Evolutionary conservation across 2,329 filamentous ascomycete species (phyloP).

Genomic region (Stemphylium lycopersici): DNA sequence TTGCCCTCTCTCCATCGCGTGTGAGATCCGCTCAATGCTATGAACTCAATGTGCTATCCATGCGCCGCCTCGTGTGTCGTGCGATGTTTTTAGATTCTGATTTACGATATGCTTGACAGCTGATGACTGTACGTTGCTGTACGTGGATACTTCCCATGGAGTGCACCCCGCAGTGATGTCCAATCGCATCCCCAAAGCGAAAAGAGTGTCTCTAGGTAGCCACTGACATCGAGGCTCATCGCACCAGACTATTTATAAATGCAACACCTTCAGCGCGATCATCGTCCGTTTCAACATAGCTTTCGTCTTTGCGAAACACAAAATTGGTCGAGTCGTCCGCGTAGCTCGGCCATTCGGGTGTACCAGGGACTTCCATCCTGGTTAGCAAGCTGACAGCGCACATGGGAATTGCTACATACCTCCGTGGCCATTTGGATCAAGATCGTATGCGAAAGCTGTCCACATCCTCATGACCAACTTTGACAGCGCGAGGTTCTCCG

Average conservation of each 20-base stretch:
- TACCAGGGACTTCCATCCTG: conserved; percentile 13
- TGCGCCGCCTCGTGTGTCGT: too few relatives aligned
- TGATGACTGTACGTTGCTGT: too few relatives aligned
- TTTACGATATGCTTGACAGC: too few relatives aligned
- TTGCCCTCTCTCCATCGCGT: too few relatives aligned
- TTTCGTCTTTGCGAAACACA: conserved; percentile 35
- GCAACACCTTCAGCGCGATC: conserved; percentile 29
- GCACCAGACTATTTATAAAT: conserved; percentile 33
- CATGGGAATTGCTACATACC: conserved; percentile 7
- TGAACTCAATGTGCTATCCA: too few relatives aligned
- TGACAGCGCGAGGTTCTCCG: conserved; percentile 29
- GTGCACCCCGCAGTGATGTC: too few relatives aligned
- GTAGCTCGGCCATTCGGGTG: conserved; percentile 30
- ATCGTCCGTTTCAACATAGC: conserved; percentile 34
- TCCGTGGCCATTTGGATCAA: conserved; percentile 39
- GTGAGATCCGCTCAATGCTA: too few relatives aligned
- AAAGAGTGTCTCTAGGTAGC: too few relatives aligned
- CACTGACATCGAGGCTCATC: conserved; percentile 6
- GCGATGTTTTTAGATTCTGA: too few relatives aligned
- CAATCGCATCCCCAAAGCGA: too few relatives aligned
- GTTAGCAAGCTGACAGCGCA: background rate
- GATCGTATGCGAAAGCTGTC: conserved; percentile 38
- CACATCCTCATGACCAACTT: conserved; percentile 39
- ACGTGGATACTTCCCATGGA: too few relatives aligned
- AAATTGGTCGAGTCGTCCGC: conserved; percentile 28